Conservation (phyloP, 202 grass and related monocot genomes). For the Sporobolus alterniflorus region DNA sequence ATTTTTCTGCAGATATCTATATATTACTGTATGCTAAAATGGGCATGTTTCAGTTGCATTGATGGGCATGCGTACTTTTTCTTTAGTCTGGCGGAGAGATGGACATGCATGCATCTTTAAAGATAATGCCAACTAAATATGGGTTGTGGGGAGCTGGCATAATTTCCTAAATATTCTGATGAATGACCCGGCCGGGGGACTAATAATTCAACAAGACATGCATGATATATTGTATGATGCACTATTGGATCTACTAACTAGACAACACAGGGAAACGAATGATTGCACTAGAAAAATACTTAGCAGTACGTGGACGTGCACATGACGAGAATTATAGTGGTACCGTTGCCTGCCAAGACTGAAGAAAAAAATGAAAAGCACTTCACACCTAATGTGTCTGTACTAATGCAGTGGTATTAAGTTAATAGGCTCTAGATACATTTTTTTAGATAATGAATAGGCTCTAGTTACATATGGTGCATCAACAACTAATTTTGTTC, state of each 20-base stretch:
- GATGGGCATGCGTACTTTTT: conserved; percentile 10
- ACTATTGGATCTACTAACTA: conserved; percentile 30
- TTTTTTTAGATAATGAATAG: no score
- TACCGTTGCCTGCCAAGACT: neutral
- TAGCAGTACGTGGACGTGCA: conserved; percentile 14
- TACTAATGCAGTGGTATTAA: neutral
- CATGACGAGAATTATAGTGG: conserved; percentile 2
- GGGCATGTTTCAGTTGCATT: neutral
- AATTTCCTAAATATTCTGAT: conserved; percentile 14
- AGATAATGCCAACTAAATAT: neutral
- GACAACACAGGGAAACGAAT: conserved; percentile 24
- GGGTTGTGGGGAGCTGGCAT: neutral
- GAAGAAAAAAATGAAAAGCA: neutral
- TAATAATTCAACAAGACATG: conserved; percentile 30
- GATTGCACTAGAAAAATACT: conserved; percentile 27
- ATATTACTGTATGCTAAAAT: neutral
- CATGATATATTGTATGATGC: neutral
- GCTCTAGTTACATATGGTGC: neutral
- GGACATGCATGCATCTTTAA: conserved; percentile 9
- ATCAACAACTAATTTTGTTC: neutral
- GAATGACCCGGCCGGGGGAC: neutral
- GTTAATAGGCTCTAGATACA: no score
- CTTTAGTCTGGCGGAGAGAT: no score
- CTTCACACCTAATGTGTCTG: neutral
- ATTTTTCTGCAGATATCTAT: neutral